A percentile compares a stretch with the other conserved stretches of the same genome.
Evolutionary conservation across 176 grass and related monocot genomes (phyloP).

Genomic region (Zizania latifolia): DNA sequence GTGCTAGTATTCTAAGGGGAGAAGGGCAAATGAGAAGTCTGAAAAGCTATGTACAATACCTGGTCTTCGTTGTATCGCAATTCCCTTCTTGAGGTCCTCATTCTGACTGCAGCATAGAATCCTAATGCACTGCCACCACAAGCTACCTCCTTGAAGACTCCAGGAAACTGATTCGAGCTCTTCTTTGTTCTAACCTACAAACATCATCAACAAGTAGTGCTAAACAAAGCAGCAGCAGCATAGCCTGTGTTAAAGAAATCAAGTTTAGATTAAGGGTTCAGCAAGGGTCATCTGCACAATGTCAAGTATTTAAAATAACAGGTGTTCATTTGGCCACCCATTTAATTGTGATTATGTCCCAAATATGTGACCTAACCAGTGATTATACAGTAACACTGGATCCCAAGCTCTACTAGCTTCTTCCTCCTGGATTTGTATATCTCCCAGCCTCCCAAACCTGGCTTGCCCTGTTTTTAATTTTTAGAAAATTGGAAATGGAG

Average conservation of each 20-base stretch:
- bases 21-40: not conserved
- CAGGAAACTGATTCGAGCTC: conserved; percentile 24
- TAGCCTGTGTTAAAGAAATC: not conserved
- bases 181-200: conserved; percentile 64
- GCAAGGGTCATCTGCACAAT: not conserved
- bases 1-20: not conserved
- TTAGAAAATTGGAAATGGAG: too few species aligned
- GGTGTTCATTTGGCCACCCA: too few species aligned
- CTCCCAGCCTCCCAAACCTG: too few species aligned
- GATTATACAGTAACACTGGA: too few species aligned
- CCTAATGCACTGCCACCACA: conserved; percentile 81
- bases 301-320: too few species aligned
- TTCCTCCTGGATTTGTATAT: too few species aligned
- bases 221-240: not conserved
- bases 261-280: not conserved
- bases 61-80: conserved; percentile 51
- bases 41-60: conserved; percentile 28
- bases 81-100: conserved; percentile 82
- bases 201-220: conserved; percentile 17
- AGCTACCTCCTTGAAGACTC: conserved; percentile 52
- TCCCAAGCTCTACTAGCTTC: too few species aligned
- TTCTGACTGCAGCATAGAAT: conserved; percentile 88
- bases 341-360: too few species aligned
- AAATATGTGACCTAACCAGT: too few species aligned
- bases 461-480: too few species aligned